These are phyloP conservation scores for Ambrosia hybrid DNA, from an alignment of 140 eudicot genomes.

Conservation along the genomic window DNA sequence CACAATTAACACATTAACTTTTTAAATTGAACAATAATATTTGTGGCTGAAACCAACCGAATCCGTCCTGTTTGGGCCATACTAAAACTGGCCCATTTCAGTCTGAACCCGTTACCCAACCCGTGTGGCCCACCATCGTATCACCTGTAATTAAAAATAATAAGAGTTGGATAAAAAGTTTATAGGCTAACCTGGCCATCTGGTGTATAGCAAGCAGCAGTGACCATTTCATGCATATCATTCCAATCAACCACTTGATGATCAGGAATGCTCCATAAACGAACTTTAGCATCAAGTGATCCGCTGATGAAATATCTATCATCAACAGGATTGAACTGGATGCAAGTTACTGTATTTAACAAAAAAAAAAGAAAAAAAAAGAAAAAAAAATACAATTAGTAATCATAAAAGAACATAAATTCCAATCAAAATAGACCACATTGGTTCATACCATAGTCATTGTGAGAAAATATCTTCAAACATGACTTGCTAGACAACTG, in stretches of 20 bases:
- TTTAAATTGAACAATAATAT: constrained; percentile 1
- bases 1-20: neutral
- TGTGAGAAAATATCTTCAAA: constrained; percentile 69
- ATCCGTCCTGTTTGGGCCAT: neutral
- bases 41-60: constrained; percentile 9
- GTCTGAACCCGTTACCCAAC: neutral
- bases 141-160: constrained; percentile 11
- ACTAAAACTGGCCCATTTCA: neutral
- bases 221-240: constrained; percentile 98
- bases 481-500: constrained; percentile 41
- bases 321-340: constrained; percentile 96
- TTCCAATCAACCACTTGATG: constrained; percentile 97
- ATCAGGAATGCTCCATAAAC: constrained; percentile 95
- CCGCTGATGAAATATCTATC: constrained; percentile 97
- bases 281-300: constrained; percentile 94
- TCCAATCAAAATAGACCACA: neutral
- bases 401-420: neutral
- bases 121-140: neutral
- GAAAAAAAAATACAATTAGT: no score
- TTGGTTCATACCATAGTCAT: constrained; percentile 57
- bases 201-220: constrained; percentile 98
- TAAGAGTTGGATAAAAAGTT: constrained; percentile 3
- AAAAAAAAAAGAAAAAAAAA: neutral
- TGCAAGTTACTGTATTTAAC: constrained; percentile 80
- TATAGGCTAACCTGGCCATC: constrained; percentile 85